phyloP scores from a whole-genome alignment of 257 asterid species.

The Prunella vulgaris region DNA sequence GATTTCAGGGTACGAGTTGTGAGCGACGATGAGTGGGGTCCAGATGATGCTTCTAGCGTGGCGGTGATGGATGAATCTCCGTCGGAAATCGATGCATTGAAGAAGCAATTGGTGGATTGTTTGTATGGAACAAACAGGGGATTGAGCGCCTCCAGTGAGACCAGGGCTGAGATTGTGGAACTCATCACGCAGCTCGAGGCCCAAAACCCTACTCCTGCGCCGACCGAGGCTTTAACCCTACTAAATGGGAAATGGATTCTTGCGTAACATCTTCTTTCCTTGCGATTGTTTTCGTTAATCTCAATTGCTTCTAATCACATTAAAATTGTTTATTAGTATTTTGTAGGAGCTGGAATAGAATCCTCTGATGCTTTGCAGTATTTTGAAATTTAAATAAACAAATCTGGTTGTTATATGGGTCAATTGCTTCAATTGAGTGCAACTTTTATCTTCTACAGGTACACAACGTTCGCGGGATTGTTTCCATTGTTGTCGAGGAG shows the following conservation, averaged over 20 bases:
- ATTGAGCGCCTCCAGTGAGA: slow-evolving; percentile 68
- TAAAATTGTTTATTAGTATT: not conserved
- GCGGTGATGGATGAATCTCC: slow-evolving; percentile 46
- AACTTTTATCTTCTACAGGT: slow-evolving; percentile 36
- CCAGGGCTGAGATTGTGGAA: slow-evolving; percentile 85
- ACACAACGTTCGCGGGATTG: slow-evolving; percentile 73
- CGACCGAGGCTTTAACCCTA: slow-evolving; percentile 71
- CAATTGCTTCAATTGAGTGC: no score
- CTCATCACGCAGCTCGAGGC: slow-evolving; percentile 79
- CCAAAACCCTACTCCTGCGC: slow-evolving; percentile 79
- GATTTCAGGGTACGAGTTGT: slow-evolving; percentile 30
- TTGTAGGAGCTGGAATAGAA: not conserved
- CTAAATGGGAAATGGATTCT: slow-evolving; percentile 97
- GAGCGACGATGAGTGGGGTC: slow-evolving; percentile 47
- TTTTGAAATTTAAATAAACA: not conserved
- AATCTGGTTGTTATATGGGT: no score
- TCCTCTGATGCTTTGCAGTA: not conserved
- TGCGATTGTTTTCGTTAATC: not conserved
- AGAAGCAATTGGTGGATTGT: slow-evolving; percentile 62
- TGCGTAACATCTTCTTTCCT: slow-evolving; percentile 32
- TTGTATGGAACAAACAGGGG: slow-evolving; percentile 84
- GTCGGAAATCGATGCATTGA: slow-evolving; percentile 41
- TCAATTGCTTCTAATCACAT: not conserved
- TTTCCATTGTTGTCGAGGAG: slow-evolving; percentile 81
- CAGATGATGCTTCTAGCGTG: slow-evolving; percentile 30